Base-by-base conservation (phyloP, 1,284 basidiomycete genomes). In the Stygiomarasmius scandens region DNA sequence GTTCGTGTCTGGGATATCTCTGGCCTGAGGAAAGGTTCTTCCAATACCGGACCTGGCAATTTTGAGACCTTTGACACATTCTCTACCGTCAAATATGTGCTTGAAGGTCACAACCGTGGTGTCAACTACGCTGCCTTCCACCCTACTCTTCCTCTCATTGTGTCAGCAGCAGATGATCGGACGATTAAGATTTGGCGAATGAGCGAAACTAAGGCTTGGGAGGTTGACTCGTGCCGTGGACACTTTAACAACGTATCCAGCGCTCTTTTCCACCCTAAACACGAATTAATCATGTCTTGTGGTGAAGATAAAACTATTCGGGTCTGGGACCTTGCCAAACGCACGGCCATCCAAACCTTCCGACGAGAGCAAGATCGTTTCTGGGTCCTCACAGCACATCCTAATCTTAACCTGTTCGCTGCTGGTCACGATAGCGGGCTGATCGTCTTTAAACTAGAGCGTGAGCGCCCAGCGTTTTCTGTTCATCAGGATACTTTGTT, bases 111-210 rank as follows among this genome's bases (percentile, higher is more conserved):
- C 72, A 97, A 99, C 73, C 90, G 97, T 55, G 97, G 97, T 52
- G 96, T 98, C 75, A 98, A 98, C 77, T 96, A 87, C 74, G 95
- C 94, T 10, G 83, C 89, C 50, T 97, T 97, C 84, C 95, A 97
- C 70, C 95, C 94, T 0, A 93, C 93, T 0, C 85, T 98, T 6
- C 96, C 96, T 0, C 85, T 98, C 67, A 98, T 99, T 72, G 92
- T 99, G 58, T 99, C 97, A 22, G 93, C 95, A 59, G 95, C 92
- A 46, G 97, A 99, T 72, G 97, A 99, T 73, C 87, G 97, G 49
- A 94, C 96, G 63, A 95, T 99, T 79, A 99, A 98, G 79, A 91
- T 99, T n/a, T 99, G 97, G 97, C 82, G 97, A 62, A 99, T 99
- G 97, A 96, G 92, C 70, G 97, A 99, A 73, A 97, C 95, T 27